phyloP scores from a whole-genome alignment of 2,329 filamentous ascomycete genomes.

The Cordyceps militaris region DNA sequence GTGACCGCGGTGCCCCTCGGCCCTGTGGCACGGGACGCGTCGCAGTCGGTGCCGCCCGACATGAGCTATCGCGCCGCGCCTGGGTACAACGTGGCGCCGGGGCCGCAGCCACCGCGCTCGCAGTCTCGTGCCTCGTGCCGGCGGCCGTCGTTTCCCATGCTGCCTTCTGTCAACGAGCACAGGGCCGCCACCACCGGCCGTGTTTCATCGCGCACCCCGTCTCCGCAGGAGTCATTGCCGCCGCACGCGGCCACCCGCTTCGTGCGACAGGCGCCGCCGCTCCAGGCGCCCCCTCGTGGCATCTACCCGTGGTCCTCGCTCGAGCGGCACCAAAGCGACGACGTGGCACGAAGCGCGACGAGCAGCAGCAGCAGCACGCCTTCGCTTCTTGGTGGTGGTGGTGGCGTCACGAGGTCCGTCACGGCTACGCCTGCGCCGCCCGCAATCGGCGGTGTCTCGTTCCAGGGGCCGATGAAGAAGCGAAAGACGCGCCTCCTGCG shows the following conservation, averaged over 20 bases:
- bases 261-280: slow-evolving; percentile 2
- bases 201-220: slow-evolving; percentile 22
- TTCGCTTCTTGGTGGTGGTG: slow-evolving; percentile 22
- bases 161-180: slow-evolving; percentile 65
- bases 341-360: slow-evolving; percentile 33
- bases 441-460: slow-evolving; percentile 23
- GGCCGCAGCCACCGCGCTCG: slow-evolving; percentile 33
- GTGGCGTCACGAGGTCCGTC: slow-evolving; percentile 7
- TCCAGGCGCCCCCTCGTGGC: slow-evolving; percentile 46
- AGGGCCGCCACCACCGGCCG: slow-evolving; percentile 31
- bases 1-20: slow-evolving; percentile 65
- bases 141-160: slow-evolving; percentile 60
- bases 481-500: slow-evolving; percentile 82
- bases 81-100: slow-evolving; percentile 20
- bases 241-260: slow-evolving; percentile 31
- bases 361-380: slow-evolving; percentile 19
- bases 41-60: slow-evolving; percentile 87
- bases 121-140: slow-evolving; percentile 51
- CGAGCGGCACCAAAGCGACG: slow-evolving; percentile 36
- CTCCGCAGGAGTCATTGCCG: slow-evolving; percentile 30
- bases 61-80: slow-evolving; percentile 61
- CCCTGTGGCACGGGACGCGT: slow-evolving; percentile 68
- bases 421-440: slow-evolving; percentile 23
- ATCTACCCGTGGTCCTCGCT: slow-evolving; percentile 50
- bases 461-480: slow-evolving; percentile 90